phyloP scores from a whole-genome alignment of 2,329 filamentous ascomycete species.

The Emericellopsis cladophorae region DNA sequence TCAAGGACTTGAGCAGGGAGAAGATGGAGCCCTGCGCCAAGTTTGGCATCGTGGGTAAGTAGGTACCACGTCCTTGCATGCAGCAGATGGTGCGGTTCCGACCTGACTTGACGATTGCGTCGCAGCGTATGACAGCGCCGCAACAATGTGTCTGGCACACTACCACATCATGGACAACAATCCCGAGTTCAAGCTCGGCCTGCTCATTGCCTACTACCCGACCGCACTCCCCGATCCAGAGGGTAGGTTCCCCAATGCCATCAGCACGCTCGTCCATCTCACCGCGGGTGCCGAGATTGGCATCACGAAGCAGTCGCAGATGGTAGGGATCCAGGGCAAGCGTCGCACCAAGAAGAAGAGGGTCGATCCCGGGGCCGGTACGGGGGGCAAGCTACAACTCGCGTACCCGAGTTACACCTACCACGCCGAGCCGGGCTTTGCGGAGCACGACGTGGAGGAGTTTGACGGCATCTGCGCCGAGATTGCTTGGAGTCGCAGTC shows the following conservation, averaged over 20 bases:
- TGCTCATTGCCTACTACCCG: constrained; percentile 32
- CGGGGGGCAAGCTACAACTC: constrained; percentile 19
- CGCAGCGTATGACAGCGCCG: constrained; percentile 29
- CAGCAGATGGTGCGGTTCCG: too few relatives aligned
- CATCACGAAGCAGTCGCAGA: constrained; percentile 26
- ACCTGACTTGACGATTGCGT: too few relatives aligned
- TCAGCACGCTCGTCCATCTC: constrained; percentile 26
- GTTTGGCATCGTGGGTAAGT: constrained; percentile 28
- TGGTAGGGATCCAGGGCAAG: constrained; percentile 32
- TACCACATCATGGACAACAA: constrained; percentile 32
- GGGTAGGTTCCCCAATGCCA: constrained; percentile 23
- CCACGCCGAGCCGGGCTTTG: constrained; percentile 49
- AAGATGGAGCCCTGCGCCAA: constrained; percentile 26
- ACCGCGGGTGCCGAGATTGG: constrained; percentile 22
- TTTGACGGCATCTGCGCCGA: constrained; percentile 51
- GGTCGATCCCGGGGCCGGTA: constrained; percentile 22
- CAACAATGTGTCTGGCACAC: constrained; percentile 27
- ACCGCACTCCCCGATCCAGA: constrained; percentile 27
- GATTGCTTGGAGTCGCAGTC: constrained; percentile 56
- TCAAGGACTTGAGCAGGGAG: constrained; percentile 17
- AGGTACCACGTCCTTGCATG: too few relatives aligned
- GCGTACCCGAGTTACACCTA: constrained; percentile 28
- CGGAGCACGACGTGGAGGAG: constrained; percentile 56
- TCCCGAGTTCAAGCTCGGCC: constrained; percentile 25
- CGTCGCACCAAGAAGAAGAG: constrained; percentile 17